Conservation (phyloP, 164 flowering plant species). For the Cinnamomum chago region DNA sequence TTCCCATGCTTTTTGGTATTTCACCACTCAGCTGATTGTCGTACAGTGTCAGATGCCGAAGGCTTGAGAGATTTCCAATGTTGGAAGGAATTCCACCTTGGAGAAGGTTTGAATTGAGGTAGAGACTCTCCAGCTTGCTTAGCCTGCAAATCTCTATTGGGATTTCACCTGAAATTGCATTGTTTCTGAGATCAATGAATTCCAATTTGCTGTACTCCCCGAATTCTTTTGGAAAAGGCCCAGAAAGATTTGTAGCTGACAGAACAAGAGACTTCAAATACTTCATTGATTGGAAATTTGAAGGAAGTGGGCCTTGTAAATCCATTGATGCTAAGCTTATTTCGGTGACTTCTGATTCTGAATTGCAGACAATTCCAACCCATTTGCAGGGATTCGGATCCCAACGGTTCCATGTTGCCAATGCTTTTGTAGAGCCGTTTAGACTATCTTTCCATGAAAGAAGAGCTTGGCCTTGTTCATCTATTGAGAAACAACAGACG, state of each 20-base stretch:
- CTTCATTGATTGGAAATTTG: constrained; percentile 56
- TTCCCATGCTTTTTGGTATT: constrained; percentile 73
- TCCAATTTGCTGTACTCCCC: constrained; percentile 53
- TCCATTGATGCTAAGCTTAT: constrained; percentile 51
- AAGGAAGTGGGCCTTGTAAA: constrained; percentile 73
- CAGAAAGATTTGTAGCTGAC: constrained; percentile 65
- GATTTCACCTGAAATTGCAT: constrained; percentile 64
- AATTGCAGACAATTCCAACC: constrained; percentile 68
- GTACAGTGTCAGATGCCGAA: constrained; percentile 45
- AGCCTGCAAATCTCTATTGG: constrained; percentile 68
- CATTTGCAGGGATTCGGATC: constrained; percentile 67
- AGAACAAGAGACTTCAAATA: constrained; percentile 49
- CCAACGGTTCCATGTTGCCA: constrained; percentile 59
- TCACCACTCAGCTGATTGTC: constrained; percentile 73
- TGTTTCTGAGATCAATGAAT: constrained; percentile 59
- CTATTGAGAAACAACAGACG: constrained; percentile 45
- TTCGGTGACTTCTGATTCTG: constrained; percentile 38
- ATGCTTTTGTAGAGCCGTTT: constrained; percentile 39
- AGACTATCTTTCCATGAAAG: constrained; percentile 68
- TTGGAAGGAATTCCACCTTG: constrained; percentile 59
- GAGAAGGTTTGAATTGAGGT: constrained; percentile 58
- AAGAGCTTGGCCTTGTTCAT: constrained; percentile 75
- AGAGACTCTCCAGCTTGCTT: constrained; percentile 43
- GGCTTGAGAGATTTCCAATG: constrained; percentile 65
- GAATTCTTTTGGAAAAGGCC: constrained; percentile 61